Evolutionary conservation across 805 yeast species (phyloP), one percentile per base, ranked within the genome.

Genomic region (Kodamaea sagamina): DNA sequence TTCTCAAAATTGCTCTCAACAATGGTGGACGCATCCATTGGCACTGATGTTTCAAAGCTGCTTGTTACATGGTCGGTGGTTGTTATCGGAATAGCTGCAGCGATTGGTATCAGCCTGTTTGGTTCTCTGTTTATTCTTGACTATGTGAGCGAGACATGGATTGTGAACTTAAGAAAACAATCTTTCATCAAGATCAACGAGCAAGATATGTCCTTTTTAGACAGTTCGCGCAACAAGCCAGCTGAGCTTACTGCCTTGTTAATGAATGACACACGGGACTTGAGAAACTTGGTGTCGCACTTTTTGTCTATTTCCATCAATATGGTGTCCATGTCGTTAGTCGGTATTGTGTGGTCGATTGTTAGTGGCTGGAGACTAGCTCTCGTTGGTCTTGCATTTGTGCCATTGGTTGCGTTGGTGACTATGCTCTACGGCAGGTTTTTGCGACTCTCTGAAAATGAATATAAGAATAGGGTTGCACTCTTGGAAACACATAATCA

Each of bases 331-430:
- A 71, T 89, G 37, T 66, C 84, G 0, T 28, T 68, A 0, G 62
- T 81, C 19, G 95, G 97, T 3, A 48, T 82, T 4, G 66, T 79
- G 5, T 93, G 97, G 97, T 81, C 97, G 0, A 48, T 89, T 1
- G 74, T 72, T 0, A 59, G 74, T 8, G 96, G 97, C 0, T 93
- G 98, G 98, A 86, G 84, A 54, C 65, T 93, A 32, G 78, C 97
- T 1, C 64, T 92, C 7, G 93, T 88, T 1, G 95, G 96, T 1
- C 53, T 90, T 8, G 75, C 96, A 0, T 71, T 89, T 59, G 73
- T 86, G 10, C 95, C 96, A 0, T 49, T 81, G 9, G 79, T 86
- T 39, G 53, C 78, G 0, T 18, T 77, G 0, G 54, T 80, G 1
- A 76, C 90, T 2, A 62, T 67, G 0, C 35, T 69, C 0, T 87